Conservation (phyloP, 73 alveolate genomes). For the Paramecium biaurelia region DNA sequence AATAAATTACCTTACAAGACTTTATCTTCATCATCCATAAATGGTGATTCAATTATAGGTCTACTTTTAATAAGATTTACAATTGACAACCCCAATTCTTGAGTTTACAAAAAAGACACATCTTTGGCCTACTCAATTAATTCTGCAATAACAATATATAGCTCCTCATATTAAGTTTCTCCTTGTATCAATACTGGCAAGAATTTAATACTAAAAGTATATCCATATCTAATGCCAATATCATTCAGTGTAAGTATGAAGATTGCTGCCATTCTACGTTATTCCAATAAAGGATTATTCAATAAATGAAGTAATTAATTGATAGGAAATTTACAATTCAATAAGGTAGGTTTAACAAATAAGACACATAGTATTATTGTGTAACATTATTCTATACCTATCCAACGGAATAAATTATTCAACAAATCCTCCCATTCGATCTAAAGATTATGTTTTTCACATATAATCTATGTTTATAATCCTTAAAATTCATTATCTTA, state of each 20-base stretch:
- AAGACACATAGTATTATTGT: background rate
- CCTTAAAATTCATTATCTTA: background rate
- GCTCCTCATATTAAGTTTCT: background rate
- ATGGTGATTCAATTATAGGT: background rate
- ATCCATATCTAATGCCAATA: background rate
- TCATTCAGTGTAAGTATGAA: background rate
- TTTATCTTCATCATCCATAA: conserved; percentile 17
- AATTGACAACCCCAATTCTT: background rate
- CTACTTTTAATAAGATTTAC: background rate
- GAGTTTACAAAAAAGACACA: background rate
- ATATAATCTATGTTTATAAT: background rate
- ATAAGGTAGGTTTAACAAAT: background rate
- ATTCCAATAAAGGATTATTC: background rate
- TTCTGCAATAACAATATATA: background rate
- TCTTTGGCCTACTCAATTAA: background rate
- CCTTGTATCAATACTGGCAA: background rate
- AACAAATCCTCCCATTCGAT: background rate
- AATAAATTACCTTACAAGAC: background rate
- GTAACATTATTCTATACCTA: background rate
- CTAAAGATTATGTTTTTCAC: background rate
- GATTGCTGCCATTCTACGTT: background rate
- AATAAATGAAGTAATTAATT: background rate
- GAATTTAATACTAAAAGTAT: background rate
- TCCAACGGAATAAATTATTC: background rate
- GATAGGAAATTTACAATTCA: background rate